Base-by-base conservation (phyloP, 331 rosid genomes). In the Erythrophleum ivorense region DNA sequence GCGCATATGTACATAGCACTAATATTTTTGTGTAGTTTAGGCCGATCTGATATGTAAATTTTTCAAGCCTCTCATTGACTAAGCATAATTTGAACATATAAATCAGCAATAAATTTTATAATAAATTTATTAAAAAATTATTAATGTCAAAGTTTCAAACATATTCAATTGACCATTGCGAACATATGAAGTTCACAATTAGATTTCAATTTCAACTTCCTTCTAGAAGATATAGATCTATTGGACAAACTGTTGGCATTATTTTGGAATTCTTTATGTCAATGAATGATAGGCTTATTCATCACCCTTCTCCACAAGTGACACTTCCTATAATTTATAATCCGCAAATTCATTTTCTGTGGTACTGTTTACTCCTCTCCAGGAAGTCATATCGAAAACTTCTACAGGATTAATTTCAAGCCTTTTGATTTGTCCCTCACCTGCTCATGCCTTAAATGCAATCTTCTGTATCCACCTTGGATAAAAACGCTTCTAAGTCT, bases 361-460 rank as follows among this genome's bases (percentile, higher is more conserved):
- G 87, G 84, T 40, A 45, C n/a, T 43, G 70, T 63, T n/a, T n/a
- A n/a, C 57, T 59, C 16, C 24, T 60, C 67, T 12, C 45, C 16
- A 36, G 63, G 5, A 59, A 19, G 78, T 81, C 80, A 78, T 73
- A 71, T 13, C 72, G 71, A 96, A 95, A 95, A 76, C 92, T 93
- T 89, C 88, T 43, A 71, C 29, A 9, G 55, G 68, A 73, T 43
- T 12, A 34, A 57, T n/a, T n/a, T n/a, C n/a, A n/a, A n/a, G n/a
- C n/a, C n/a, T n/a, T n/a, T n/a, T n/a, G n/a, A n/a, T n/a, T n/a
- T n/a, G n/a, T n/a, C n/a, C n/a, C n/a, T n/a, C n/a, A n/a, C n/a
- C n/a, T n/a, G n/a, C n/a, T n/a, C n/a, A n/a, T n/a, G n/a, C n/a
- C n/a, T n/a, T n/a, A n/a, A n/a, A n/a, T n/a, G n/a, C n/a, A n/a